Conservation (phyloP, 768 basidiomycete species). For the Pholiota microspora region DNA sequence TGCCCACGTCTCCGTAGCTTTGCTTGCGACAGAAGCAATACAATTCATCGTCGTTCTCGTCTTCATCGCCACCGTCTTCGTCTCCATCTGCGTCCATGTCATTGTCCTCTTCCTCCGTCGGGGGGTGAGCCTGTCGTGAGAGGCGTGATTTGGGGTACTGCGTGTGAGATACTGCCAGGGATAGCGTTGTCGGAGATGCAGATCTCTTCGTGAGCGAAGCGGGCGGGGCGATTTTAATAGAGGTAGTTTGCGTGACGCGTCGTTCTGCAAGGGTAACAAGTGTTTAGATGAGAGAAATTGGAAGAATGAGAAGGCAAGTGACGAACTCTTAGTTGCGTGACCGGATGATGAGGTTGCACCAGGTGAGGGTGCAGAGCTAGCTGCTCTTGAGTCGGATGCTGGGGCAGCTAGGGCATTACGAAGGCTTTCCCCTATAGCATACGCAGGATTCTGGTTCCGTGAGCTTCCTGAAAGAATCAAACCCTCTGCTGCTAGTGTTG, state of each 20-base stretch:
- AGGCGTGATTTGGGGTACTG: conserved; percentile 45
- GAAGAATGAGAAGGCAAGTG: not conserved
- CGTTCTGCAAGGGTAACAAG: conserved; percentile 30
- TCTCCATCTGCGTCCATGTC: conserved; percentile 44
- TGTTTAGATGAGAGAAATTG: not conserved
- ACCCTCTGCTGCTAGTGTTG: conserved; percentile 16
- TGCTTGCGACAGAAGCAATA: conserved; percentile 54
- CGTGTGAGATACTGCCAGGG: conserved; percentile 28
- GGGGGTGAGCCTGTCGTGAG: conserved; percentile 43
- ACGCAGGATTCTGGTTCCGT: conserved; percentile 26
- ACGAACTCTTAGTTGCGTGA: conserved; percentile 42
- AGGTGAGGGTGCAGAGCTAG: conserved; percentile 20
- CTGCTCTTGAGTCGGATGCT: conserved; percentile 17
- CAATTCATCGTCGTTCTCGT: conserved; percentile 46
- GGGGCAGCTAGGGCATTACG: conserved; percentile 35
- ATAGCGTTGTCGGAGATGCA: conserved; percentile 38
- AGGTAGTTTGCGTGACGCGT: conserved; percentile 34
- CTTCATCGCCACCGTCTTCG: conserved; percentile 38
- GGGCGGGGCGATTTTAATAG: conserved; percentile 39
- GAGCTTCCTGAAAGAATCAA: conserved; percentile 24
- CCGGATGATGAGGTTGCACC: conserved; percentile 21
- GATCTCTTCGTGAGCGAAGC: conserved; percentile 40
- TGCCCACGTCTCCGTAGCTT: conserved; percentile 48
- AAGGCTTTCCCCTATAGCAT: conserved; percentile 42
- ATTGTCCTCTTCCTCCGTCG: conserved; percentile 31